These are phyloP conservation scores for Cercophora newfieldiana DNA, from an alignment of 495 filamentous ascomycete genomes.

Conservation along the genomic window DNA sequence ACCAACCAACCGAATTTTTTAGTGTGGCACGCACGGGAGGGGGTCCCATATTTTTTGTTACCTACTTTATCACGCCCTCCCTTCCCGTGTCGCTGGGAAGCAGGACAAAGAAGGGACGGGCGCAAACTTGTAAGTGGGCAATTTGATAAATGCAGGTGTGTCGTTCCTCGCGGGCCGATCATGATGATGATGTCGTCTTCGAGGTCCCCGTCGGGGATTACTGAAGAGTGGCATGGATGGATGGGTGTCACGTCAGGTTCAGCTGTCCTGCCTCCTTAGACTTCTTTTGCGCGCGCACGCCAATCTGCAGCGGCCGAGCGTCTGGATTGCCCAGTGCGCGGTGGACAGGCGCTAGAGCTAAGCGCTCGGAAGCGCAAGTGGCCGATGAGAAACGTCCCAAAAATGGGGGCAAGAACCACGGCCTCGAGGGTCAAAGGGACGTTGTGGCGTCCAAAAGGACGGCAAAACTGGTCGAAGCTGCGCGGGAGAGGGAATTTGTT, in stretches of 20 bases:
- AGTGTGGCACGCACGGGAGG: neutral
- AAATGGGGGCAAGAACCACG: neutral
- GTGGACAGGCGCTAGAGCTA: neutral
- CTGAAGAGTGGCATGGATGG: no score
- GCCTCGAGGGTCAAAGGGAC: neutral
- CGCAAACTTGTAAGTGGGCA: neutral
- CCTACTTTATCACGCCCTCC: neutral
- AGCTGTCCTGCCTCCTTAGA: no score
- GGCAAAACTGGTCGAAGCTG: no score
- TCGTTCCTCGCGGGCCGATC: no score
- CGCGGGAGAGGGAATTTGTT: no score
- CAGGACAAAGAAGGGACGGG: neutral
- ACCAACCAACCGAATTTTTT: no score
- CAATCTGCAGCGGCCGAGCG: neutral
- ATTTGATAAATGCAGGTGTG: neutral
- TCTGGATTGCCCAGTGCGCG: no score
- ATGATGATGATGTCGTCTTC: no score
- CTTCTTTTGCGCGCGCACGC: neutral
- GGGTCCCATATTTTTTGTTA: neutral
- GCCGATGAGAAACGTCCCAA: neutral
- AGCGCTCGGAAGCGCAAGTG: neutral
- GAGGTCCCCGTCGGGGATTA: no score
- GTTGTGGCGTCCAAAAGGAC: no score
- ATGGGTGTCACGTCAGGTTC: no score
- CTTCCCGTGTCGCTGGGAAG: neutral